Percentiles rank a stretch among this genome's conserved stretches.
phyloP scores from a whole-genome alignment of 2,329 filamentous ascomycete species.

The Zopfia rhizophila region DNA sequence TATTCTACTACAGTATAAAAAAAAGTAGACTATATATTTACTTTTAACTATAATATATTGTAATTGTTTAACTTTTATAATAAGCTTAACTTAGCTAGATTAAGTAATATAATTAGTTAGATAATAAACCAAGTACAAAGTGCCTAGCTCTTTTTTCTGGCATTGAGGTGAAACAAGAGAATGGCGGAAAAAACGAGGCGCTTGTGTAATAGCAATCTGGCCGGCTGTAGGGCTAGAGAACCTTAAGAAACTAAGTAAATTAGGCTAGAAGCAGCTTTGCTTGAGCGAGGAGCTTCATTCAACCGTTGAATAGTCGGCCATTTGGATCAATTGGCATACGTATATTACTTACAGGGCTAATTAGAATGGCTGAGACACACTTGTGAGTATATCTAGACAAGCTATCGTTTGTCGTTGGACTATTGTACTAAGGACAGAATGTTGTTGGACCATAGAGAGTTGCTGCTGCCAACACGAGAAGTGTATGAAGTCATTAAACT shows the following conservation, averaged over 20 bases:
- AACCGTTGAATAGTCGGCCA: constrained; percentile 6
- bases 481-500: too few relatives aligned
- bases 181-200: constrained; percentile 8
- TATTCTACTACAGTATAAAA: too few relatives aligned
- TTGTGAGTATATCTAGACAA: too few relatives aligned
- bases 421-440: too few relatives aligned
- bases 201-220: constrained; percentile 10
- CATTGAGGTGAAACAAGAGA: constrained; percentile 11
- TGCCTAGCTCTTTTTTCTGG: constrained; percentile 7
- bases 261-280: constrained; percentile 1
- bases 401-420: too few relatives aligned
- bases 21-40: constrained; percentile 10
- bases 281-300: constrained; percentile 1
- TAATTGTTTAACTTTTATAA: constrained; percentile 3
- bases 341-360: constrained; percentile 12
- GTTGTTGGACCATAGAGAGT: too few relatives aligned
- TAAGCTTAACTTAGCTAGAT: constrained; percentile 1
- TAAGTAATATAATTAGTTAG: constrained; percentile 5
- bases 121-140: constrained; percentile 8
- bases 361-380: too few relatives aligned
- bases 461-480: too few relatives aligned
- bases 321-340: constrained; percentile 10
- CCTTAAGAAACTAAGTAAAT: constrained; percentile 4
- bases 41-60: constrained; percentile 1
- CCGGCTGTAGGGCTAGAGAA: constrained; percentile 10